These are phyloP conservation scores for Pleurotus eryngii DNA, from an alignment of 768 basidiomycete species.

Conservation along the genomic window DNA sequence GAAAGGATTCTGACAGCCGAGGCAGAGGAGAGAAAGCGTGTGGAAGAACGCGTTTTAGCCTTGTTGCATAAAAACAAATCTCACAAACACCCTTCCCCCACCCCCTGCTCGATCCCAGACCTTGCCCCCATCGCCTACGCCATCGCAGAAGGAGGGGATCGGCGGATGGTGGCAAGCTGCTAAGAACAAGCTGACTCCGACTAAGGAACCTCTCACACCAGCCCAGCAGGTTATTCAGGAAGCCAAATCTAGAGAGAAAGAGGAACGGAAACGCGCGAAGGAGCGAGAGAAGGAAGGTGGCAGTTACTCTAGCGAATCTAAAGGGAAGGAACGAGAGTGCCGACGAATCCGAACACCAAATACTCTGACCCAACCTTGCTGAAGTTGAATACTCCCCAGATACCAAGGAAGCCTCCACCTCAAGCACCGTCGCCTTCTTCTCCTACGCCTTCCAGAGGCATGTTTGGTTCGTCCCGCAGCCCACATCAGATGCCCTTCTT, in stretches of 20 bases:
- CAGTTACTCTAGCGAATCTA: constrained; percentile 42
- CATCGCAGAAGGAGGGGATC: constrained; percentile 57
- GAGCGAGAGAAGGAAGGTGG: constrained; percentile 56
- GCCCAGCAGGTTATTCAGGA: constrained; percentile 82
- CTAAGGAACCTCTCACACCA: constrained; percentile 76
- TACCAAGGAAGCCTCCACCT: constrained; percentile 43
- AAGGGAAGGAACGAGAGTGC: constrained; percentile 47
- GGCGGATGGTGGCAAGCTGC: constrained; percentile 71
- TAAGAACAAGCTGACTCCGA: constrained; percentile 74
- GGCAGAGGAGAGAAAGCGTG: constrained; percentile 59
- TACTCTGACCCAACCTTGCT: constrained; percentile 54
- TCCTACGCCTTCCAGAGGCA: constrained; percentile 53
- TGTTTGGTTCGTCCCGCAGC: background rate
- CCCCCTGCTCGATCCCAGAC: constrained; percentile 63
- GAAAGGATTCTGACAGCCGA: constrained; percentile 73
- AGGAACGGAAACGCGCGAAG: constrained; percentile 43
- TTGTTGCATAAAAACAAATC: constrained; percentile 53
- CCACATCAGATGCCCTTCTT: background rate
- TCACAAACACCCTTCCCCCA: constrained; percentile 40
- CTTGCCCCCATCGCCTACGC: constrained; percentile 58
- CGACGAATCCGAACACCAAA: constrained; percentile 48
- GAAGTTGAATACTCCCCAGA: constrained; percentile 49
- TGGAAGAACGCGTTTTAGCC: constrained; percentile 76
- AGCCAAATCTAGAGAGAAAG: constrained; percentile 63
- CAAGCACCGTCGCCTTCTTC: constrained; percentile 56